Conservation (phyloP, 2,329 filamentous ascomycete species). For the Talaromyces sp. region DNA sequence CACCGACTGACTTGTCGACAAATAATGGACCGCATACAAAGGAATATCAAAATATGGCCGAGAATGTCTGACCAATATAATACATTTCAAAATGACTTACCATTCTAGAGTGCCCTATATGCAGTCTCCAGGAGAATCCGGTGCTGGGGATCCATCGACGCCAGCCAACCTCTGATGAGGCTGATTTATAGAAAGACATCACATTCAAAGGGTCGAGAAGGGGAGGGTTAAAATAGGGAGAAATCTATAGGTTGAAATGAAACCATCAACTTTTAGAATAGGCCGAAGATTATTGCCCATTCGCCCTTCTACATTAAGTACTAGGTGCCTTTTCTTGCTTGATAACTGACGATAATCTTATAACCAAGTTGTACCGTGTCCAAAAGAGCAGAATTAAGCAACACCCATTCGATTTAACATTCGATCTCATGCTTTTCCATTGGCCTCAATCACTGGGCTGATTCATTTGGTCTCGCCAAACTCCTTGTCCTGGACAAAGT, state of each 20-base stretch:
- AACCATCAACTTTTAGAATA: neutral
- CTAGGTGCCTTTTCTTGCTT: neutral
- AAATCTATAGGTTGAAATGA: no score
- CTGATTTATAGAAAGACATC: no score
- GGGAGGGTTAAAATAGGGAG: no score
- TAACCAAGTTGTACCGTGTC: neutral
- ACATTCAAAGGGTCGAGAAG: no score
- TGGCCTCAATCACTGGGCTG: neutral
- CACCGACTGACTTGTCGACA: no score
- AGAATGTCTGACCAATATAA: no score
- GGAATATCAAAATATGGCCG: no score
- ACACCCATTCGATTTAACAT: neutral
- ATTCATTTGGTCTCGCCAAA: neutral
- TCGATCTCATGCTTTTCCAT: neutral
- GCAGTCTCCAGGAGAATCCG: conserved; percentile 10
- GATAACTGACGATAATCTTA: neutral
- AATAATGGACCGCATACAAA: no score
- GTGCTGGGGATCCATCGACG: conserved; percentile 14
- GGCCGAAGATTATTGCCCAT: neutral
- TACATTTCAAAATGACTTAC: no score
- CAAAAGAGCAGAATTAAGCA: neutral
- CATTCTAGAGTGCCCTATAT: conserved; percentile 34
- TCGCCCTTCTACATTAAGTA: neutral
- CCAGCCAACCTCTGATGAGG: conserved; percentile 8
- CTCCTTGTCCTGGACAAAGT: neutral